phyloP scores from a whole-genome alignment of 2,329 filamentous ascomycete genomes.

The Trichoderma arundinaceum region DNA sequence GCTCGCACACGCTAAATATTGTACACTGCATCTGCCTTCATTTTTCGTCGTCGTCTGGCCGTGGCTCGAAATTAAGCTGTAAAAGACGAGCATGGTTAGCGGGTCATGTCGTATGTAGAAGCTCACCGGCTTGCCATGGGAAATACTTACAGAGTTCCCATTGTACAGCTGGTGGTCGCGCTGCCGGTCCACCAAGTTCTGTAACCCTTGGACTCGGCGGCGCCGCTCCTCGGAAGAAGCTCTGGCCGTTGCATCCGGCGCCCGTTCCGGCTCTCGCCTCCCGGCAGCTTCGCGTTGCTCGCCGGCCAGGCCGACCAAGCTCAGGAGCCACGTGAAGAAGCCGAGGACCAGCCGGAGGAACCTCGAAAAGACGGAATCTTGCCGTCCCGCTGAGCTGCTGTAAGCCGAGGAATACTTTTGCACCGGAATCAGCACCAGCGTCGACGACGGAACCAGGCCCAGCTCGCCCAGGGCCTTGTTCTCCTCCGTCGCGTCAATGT shows the following conservation, averaged over 20 bases:
- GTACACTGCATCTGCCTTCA: slow-evolving; percentile 7
- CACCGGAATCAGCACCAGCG: slow-evolving; percentile 79
- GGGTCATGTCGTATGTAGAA: no score
- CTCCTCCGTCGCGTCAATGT: slow-evolving; percentile 78
- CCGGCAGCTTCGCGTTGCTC: slow-evolving; percentile 28
- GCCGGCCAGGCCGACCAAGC: slow-evolving; percentile 40
- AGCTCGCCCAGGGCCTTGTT: slow-evolving; percentile 69
- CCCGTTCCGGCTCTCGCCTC: slow-evolving; percentile 7
- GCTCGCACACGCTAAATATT: background rate
- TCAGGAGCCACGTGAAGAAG: slow-evolving; percentile 47
- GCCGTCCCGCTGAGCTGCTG: slow-evolving; percentile 35
- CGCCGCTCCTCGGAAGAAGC: slow-evolving; percentile 37
- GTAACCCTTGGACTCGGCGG: slow-evolving; percentile 39
- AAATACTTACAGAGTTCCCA: slow-evolving; percentile 88
- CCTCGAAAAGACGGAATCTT: slow-evolving; percentile 38
- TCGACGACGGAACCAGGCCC: slow-evolving; percentile 78
- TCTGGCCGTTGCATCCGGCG: slow-evolving; percentile 24
- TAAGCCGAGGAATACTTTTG: slow-evolving; percentile 54
- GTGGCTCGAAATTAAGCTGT: slow-evolving; percentile 72
- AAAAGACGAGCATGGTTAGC: slow-evolving; percentile 32
- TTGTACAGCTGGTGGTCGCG: slow-evolving; percentile 81
- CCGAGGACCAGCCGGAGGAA: slow-evolving; percentile 43
- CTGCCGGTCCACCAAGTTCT: slow-evolving; percentile 58
- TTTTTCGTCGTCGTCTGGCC: slow-evolving; percentile 61
- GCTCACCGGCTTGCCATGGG: no score